Conservation (phyloP, 441 rosid species). For the Gossypium trilobum region DNA sequence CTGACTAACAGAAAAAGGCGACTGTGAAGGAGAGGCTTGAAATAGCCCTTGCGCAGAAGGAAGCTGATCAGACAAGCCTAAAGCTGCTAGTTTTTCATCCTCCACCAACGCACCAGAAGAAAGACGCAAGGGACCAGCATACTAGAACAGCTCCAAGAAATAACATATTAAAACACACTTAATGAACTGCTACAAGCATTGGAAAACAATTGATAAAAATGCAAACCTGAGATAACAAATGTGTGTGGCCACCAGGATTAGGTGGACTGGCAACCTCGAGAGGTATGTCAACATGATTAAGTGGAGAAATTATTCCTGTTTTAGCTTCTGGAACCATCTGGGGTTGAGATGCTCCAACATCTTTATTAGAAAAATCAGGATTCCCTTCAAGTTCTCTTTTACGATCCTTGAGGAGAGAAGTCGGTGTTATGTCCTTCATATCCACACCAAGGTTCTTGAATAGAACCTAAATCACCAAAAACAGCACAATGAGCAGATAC, state of each 20-base stretch:
- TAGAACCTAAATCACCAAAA: conserved; percentile 49
- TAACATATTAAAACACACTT: not conserved
- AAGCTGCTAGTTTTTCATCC: conserved; percentile 71
- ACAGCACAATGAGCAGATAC: not conserved
- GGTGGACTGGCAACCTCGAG: conserved; percentile 70
- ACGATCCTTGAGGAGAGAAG: conserved; percentile 86
- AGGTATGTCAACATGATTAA: conserved; percentile 69
- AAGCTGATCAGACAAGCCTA: conserved; percentile 75
- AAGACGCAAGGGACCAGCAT: conserved; percentile 58
- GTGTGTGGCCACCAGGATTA: conserved; percentile 53
- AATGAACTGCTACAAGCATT: not conserved
- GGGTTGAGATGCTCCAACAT: conserved; percentile 64
- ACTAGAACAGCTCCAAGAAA: conserved; percentile 34
- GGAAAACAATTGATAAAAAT: not conserved
- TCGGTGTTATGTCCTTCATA: conserved; percentile 79
- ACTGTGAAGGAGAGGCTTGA: conserved; percentile 64
- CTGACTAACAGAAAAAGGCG: conserved; percentile 64
- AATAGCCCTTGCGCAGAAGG: conserved; percentile 73
- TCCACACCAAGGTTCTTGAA: conserved; percentile 91
- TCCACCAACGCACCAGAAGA: conserved; percentile 61
- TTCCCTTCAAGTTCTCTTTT: conserved; percentile 91
- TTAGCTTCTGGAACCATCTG: conserved; percentile 74
- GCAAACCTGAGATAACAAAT: conserved; percentile 66
- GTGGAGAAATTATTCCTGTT: conserved; percentile 46
- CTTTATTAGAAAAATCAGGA: conserved; percentile 95